Conservation (phyloP, 129 eudicot species). For the Flaveria brownii region DNA sequence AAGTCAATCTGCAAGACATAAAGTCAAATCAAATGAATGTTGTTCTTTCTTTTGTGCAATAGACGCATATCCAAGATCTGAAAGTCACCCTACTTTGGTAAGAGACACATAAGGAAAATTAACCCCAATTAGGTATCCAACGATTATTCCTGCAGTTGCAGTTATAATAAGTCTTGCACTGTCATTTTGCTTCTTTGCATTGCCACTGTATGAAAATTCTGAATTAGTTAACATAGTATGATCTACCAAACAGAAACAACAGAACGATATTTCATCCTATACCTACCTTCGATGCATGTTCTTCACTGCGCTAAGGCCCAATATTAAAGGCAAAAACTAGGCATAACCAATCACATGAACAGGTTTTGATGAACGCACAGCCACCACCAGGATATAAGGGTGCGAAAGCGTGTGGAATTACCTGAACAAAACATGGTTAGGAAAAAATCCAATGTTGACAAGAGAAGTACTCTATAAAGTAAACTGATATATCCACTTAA, state of each 20-base stretch:
- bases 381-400: neutral
- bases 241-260: neutral
- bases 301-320: constrained; percentile 50
- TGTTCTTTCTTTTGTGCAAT: neutral
- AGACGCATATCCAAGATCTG: neutral
- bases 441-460: neutral
- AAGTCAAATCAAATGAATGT: constrained; percentile 18
- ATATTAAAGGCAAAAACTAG: constrained; percentile 33
- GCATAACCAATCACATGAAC: constrained; percentile 34
- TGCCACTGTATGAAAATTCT: constrained; percentile 38
- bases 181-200: constrained; percentile 60
- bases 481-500: constrained; percentile 5
- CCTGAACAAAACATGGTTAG: constrained; percentile 25
- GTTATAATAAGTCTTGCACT: constrained; percentile 58
- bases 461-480: neutral
- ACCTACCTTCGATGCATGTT: constrained; percentile 66
- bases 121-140: constrained; percentile 75
- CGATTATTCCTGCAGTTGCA: constrained; percentile 61
- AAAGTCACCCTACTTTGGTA: constrained; percentile 47
- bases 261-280: neutral
- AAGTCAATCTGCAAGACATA: constrained; percentile 52
- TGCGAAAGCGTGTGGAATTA: neutral
- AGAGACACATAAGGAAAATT: constrained; percentile 75
- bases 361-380: neutral
- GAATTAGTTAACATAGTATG: neutral